Base-by-base conservation (phyloP, 352 stramenopile genomes). In the Phytophthora pistaciae region DNA sequence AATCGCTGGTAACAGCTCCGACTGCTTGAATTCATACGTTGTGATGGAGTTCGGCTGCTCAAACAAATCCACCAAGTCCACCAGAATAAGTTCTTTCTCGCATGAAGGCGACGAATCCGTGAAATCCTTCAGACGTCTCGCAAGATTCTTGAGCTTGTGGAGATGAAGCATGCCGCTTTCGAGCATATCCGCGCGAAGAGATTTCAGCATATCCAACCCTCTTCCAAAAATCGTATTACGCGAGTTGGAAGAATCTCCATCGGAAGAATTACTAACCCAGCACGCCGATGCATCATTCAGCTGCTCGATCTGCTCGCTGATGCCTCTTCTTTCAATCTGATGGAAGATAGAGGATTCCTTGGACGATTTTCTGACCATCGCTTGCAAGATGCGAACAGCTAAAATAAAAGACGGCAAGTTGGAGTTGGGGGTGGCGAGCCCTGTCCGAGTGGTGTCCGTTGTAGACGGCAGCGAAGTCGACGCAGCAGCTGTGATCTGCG, bases 11-110 rank as follows among this genome's bases (percentile, higher is more conserved):
- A 96, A 75, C 1, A 96, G 66, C 50, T 88, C 77, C 2, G 88
- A 96, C 40, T 94, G 88, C 56, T 93, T 94, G 66, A 96, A 93
- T 55, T 96, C 89, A 33, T 93, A 92, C 1, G 85, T 90, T 21
- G 89, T 96, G 50, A 96, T 91, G 11, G 83, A 87, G 58, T 91
- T 90, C 36, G 83, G 70, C 50, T 93, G 77, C 21, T 93, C 84
- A 56, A 95, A 92, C 25, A 95, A 68, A 53, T 95, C 88, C 38
- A 93, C 82, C 21, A 95, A 72, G 68, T 93, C 88, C 13, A 90
- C 65, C 18, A 94, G 69, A 25, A 88, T 76, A 10, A 91, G 64
- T n/a, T 91, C 74, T 46, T 78, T 79, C 20, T 91, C 80, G 18
- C 76, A 54, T 13, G 36, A 36, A 2, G 59, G 40, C 3, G 75